Conservation (phyloP, 1,139 yeast species). For the Saccharomyces hybrid region DNA sequence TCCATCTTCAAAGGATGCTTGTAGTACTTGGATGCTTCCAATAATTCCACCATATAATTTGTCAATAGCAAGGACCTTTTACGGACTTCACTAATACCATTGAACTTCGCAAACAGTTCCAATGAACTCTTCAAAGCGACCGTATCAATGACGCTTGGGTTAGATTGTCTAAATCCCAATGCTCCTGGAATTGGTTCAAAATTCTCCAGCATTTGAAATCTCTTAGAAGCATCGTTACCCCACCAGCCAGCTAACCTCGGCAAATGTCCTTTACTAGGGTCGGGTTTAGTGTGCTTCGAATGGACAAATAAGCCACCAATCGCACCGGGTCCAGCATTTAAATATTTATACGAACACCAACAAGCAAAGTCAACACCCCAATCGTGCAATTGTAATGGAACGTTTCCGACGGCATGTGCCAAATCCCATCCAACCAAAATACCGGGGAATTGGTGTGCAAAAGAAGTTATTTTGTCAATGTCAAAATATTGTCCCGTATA, state of each 20-base stretch:
- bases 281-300: slow-evolving; percentile 39
- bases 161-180: slow-evolving; percentile 82
- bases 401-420: slow-evolving; percentile 92
- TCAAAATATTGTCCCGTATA: slow-evolving; percentile 87
- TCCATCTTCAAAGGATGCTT: slow-evolving; percentile 29
- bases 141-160: slow-evolving; percentile 79
- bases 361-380: slow-evolving; percentile 92
- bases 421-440: slow-evolving; percentile 87
- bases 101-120: slow-evolving; percentile 50
- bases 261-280: slow-evolving; percentile 34
- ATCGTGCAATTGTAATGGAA: slow-evolving; percentile 64
- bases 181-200: slow-evolving; percentile 82
- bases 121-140: slow-evolving; percentile 64
- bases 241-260: slow-evolving; percentile 95
- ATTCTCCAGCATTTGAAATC: slow-evolving; percentile 73
- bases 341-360: slow-evolving; percentile 88
- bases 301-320: slow-evolving; percentile 79
- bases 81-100: slow-evolving; percentile 56
- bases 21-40: slow-evolving; percentile 42
- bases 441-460: slow-evolving; percentile 42
- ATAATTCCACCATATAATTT: slow-evolving; percentile 42
- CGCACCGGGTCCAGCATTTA: slow-evolving; percentile 89
- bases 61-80: slow-evolving; percentile 55
- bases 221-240: slow-evolving; percentile 67
- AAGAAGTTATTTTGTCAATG: slow-evolving; percentile 55